Evolutionary conservation across 305 asterid species (phyloP).

Genomic region (Fraxinus angustifolia): DNA sequence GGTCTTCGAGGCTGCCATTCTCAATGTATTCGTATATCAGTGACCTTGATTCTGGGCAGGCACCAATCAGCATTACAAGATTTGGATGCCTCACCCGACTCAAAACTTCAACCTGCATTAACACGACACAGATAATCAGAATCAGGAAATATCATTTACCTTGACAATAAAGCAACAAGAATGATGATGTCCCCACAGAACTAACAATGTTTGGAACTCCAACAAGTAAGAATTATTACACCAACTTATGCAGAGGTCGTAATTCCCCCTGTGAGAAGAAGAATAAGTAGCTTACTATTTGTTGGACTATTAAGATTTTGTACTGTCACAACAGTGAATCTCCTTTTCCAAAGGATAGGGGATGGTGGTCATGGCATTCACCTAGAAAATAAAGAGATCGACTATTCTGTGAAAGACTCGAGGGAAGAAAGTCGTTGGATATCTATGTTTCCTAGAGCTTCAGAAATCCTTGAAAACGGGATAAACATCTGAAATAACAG

Average conservation of each 20-base stretch:
- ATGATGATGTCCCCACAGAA: slow-evolving; percentile 5
- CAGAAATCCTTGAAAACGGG: neutral
- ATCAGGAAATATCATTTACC: slow-evolving; percentile 17
- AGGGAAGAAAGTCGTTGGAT: neutral
- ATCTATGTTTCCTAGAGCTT: neutral
- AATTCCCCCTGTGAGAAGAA: neutral
- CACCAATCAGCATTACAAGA: slow-evolving; percentile 67
- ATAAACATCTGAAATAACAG: neutral
- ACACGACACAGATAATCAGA: slow-evolving; percentile 17
- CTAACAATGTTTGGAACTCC: neutral
- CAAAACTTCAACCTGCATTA: slow-evolving; percentile 56
- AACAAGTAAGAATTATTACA: neutral
- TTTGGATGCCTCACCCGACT: slow-evolving; percentile 91
- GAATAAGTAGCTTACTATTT: neutral
- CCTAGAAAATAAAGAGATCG: neutral
- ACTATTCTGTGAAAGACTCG: neutral
- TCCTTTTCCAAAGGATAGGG: neutral
- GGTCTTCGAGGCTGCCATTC: slow-evolving; percentile 77
- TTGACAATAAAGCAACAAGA: slow-evolving; percentile 1
- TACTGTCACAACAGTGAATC: neutral
- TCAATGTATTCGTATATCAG: slow-evolving; percentile 76
- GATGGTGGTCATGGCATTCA: neutral
- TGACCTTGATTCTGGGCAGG: slow-evolving; percentile 79
- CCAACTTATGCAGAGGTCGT: neutral
- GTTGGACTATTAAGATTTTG: neutral